phyloP scores from a whole-genome alignment of 2,329 filamentous ascomycete genomes.

The Domatiomyces globalis region DNA sequence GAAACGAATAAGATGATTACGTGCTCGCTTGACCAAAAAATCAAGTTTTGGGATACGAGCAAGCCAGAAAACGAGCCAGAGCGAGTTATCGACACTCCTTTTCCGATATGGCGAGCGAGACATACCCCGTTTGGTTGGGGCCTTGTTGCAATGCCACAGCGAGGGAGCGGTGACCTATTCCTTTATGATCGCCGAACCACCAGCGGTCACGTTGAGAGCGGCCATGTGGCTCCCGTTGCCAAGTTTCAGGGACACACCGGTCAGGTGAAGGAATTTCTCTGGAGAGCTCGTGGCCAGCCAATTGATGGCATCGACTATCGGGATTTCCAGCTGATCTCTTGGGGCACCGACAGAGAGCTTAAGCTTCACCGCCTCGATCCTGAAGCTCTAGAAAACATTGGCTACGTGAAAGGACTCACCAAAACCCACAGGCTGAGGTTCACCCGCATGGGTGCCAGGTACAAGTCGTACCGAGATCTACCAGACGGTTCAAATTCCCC shows the following conservation, averaged over 20 bases:
- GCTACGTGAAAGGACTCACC: slow-evolving; percentile 55
- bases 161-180: slow-evolving; percentile 70
- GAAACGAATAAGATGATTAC: slow-evolving; percentile 60
- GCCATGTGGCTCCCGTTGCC: slow-evolving; percentile 31
- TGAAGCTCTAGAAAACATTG: slow-evolving; percentile 51
- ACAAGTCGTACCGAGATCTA: slow-evolving; percentile 70
- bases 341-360: slow-evolving; percentile 75
- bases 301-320: slow-evolving; percentile 61
- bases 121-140: slow-evolving; percentile 84
- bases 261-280: slow-evolving; percentile 80
- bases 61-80: slow-evolving; percentile 51
- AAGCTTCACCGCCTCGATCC: slow-evolving; percentile 61
- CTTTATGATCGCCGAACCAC: slow-evolving; percentile 54
- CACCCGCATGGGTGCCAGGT: slow-evolving; percentile 70
- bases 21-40: slow-evolving; percentile 79
- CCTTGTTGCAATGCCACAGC: slow-evolving; percentile 80
- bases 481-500: slow-evolving; percentile 40
- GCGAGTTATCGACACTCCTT: slow-evolving; percentile 64
- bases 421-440: slow-evolving; percentile 52
- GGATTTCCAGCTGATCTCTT: slow-evolving; percentile 86
- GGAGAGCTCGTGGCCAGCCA: slow-evolving; percentile 61
- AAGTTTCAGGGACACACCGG: slow-evolving; percentile 42
- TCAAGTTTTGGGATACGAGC: slow-evolving; percentile 83
- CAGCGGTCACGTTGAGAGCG: slow-evolving; percentile 21
- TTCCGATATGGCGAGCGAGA: slow-evolving; percentile 79